These are phyloP conservation scores for Apiotrichum porosum DNA, from an alignment of 1,284 basidiomycete genomes.

Conservation along the genomic window DNA sequence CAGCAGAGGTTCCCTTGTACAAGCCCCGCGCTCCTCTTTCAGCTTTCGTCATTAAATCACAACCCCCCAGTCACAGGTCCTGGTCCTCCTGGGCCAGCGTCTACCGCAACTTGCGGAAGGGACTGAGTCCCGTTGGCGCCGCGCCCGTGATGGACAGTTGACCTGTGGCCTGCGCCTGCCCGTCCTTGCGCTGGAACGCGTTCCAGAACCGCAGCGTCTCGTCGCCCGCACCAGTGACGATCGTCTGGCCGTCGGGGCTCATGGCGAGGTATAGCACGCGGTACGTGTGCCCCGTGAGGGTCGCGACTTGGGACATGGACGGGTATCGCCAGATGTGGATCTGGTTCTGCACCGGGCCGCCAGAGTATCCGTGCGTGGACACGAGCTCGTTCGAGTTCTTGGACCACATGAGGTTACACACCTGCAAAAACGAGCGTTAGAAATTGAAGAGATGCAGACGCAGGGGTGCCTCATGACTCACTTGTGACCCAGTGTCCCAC, in stretches of 20 bases:
- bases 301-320: conserved; percentile 84
- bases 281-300: conserved; percentile 88
- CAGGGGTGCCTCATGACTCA: too few relatives aligned
- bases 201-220: conserved; percentile 98
- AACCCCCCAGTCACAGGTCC: too few relatives aligned
- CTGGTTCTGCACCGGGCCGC: conserved; percentile 90
- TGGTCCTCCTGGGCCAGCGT: too few relatives aligned
- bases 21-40: too few relatives aligned
- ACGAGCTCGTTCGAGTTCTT: conserved; percentile 93
- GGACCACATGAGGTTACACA: conserved; percentile 97
- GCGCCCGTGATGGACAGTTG: neutral
- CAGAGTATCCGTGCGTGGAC: conserved; percentile 95
- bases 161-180: neutral
- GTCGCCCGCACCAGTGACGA: conserved; percentile 96
- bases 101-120: conserved; percentile 3
- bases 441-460: too few relatives aligned
- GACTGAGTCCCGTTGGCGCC: neutral
- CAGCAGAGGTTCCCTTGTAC: too few relatives aligned
- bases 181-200: conserved; percentile 59
- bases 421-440: too few relatives aligned
- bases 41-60: too few relatives aligned
- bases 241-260: conserved; percentile 94
- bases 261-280: conserved; percentile 94
- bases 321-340: conserved; percentile 99
- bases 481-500: conserved; percentile 89